These are phyloP conservation scores for Cylindricascospora bacillispora DNA, from an alignment of 1,139 yeast genomes.

Conservation along the genomic window DNA sequence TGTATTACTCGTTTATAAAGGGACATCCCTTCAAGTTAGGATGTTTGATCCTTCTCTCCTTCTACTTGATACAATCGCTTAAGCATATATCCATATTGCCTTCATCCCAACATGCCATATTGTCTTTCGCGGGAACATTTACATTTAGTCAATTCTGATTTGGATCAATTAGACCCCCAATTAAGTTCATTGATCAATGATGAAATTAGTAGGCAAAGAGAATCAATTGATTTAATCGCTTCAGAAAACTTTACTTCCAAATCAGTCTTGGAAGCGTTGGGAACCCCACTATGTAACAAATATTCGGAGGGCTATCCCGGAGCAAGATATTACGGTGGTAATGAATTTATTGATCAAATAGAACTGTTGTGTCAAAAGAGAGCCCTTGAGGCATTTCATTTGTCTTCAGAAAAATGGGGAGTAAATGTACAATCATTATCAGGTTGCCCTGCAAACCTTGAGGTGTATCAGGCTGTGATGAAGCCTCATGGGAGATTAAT, in stretches of 20 bases:
- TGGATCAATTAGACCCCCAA: constrained; percentile 70
- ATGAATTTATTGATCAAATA: constrained; percentile 88
- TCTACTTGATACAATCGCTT: too few species aligned
- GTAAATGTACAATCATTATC: constrained; percentile 93
- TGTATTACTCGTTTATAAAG: constrained; percentile 1
- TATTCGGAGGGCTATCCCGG: constrained; percentile 85
- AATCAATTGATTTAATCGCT: constrained; percentile 87
- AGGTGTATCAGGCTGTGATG: constrained; percentile 89
- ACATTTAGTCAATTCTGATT: constrained; percentile 54
- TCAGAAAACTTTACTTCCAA: constrained; percentile 96
- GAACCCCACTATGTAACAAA: constrained; percentile 92
- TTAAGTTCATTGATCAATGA: constrained; percentile 70
- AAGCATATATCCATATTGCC: too few species aligned
- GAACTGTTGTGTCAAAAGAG: constrained; percentile 86
- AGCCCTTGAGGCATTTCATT: constrained; percentile 76
- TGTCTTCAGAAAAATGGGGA: constrained; percentile 85
- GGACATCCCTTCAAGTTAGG: too few species aligned
- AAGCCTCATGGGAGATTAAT: constrained; percentile 90
- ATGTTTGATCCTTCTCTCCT: too few species aligned
- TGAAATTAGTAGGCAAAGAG: constrained; percentile 88
- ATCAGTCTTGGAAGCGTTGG: constrained; percentile 90
- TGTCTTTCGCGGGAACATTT: constrained; percentile 55
- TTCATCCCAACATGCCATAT: constrained; percentile 36
- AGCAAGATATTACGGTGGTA: constrained; percentile 82
- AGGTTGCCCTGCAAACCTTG: constrained; percentile 96